These are phyloP conservation scores for Ustilago bromivora DNA, from an alignment of 1,284 basidiomycete species.

Conservation along the genomic window DNA sequence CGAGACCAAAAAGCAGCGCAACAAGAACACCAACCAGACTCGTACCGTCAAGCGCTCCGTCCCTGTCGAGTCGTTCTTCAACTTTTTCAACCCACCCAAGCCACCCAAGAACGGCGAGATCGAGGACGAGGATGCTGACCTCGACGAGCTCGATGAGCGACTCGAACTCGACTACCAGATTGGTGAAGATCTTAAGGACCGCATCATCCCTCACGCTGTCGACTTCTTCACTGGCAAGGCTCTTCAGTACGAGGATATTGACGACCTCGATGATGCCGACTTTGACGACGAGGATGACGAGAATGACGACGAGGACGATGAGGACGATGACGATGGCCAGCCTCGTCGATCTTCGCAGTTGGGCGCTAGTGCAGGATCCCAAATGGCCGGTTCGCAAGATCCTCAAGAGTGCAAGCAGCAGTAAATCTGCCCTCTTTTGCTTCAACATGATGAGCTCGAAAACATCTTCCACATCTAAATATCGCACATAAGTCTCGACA, in stretches of 20 bases:
- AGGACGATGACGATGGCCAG: constrained; percentile 60
- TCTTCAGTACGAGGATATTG: constrained; percentile 81
- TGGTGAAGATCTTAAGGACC: constrained; percentile 97
- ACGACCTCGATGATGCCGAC: constrained; percentile 74
- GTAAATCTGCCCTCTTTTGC: constrained; percentile 13
- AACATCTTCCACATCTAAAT: not conserved
- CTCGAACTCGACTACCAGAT: constrained; percentile 98
- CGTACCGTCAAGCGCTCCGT: constrained; percentile 69
- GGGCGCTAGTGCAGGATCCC: constrained; percentile 48
- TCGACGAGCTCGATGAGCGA: constrained; percentile 78
- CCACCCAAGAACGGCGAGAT: constrained; percentile 63
- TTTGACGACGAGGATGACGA: constrained; percentile 70
- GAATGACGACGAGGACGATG: constrained; percentile 67
- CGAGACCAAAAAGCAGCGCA: constrained; percentile 99
- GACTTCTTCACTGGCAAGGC: constrained; percentile 93
- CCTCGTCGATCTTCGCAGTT: constrained; percentile 46
- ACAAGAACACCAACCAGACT: constrained; percentile 76
- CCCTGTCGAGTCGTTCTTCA: constrained; percentile 69
- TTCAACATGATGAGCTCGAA: not conserved
- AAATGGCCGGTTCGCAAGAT: constrained; percentile 60
- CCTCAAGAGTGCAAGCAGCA: constrained; percentile 68
- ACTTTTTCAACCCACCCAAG: constrained; percentile 69
- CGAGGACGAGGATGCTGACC: constrained; percentile 62
- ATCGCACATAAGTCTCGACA: not conserved
- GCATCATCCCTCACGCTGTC: constrained; percentile 92